Base-by-base conservation (phyloP, 352 stramenopile genomes). In the Pythium periplocum region DNA sequence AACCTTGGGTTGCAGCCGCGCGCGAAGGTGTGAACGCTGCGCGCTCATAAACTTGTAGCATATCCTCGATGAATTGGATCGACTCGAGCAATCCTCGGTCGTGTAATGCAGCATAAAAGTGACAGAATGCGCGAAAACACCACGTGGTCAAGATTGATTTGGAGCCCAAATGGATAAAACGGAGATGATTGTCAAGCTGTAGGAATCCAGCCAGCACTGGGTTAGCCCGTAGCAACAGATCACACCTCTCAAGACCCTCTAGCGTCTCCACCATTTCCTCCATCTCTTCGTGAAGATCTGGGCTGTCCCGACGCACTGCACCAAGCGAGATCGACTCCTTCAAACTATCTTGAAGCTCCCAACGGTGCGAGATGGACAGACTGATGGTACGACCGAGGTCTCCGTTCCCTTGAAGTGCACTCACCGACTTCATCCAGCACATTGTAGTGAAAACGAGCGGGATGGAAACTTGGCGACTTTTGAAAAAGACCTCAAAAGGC, bases 1-100 rank as follows among this genome's bases (percentile, higher is more conserved):
- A 60, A 7, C 62, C 69, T 34, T 64, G 51, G 3, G 39, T 43
- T 12, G 59, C 62, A 5, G 62, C 61, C 8, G 53, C 55, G 2
- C 56, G 55, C 5, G 68, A 72, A 0, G 66, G 62, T 9, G 69
- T 71, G 42, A 78, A 75, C 9, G 70, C 64, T 33, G 53, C 58
- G 26, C 53, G 1, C 2, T 59, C 66, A 26, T 71, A 73, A 3
- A 64, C 36, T 0, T 48, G 46, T 39, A 78, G 37, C 12, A 72
- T 9, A 0, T 63, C 56, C 2, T 78, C 66, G 17, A 78, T 59
- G 44, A 77, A 63, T 4, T 58, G 55, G 26, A 69, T 66, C 6
- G 11, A 11, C 0, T 48, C 6, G 2, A 72, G 34, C 1, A 66
- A 43, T 0, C 51, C 39, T 34, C 53, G 38, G 12, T 68, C 42